Evolutionary conservation across 208 protist genomes (phyloP), one percentile per base, ranked within the genome.

Genomic region (Trichomonas gallinae): DNA sequence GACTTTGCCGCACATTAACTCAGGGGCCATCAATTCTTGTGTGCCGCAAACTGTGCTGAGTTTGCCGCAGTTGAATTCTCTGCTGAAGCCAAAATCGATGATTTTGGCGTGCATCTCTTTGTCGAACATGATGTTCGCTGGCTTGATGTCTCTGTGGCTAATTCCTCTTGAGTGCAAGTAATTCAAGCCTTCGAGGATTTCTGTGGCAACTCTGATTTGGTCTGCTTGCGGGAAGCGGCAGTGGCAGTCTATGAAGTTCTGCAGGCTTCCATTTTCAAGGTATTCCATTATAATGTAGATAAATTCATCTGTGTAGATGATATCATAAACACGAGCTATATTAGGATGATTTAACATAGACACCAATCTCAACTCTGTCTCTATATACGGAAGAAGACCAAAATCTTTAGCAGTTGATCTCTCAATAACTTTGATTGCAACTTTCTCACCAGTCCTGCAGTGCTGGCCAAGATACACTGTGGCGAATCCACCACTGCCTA

Each of bases 211-310:
- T 31, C 97, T 51, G 15, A 98, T 97, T 46, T 98, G 98, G 63
- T 99, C 99, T 2, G 98, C 97, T 21, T 97, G 58, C 8, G 44
- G 46, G 11, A 97, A 26, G 82, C 97, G 58, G 11, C 99, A 99
- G 96, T 99, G 98, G 49, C 98, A 98, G 0, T 99, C 99, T 97
- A 99, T 99, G 97, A 99, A 99, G 96, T 99, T 99, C 97, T 99
- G 99, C 58, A 99, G 98, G 97, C 99, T 99, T 0, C 99, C 99
- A 82, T 99, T 99, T 48, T 98, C 98, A 0, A 99, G 98, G 97
- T 99, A 99, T 97, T 99, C 99, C 99, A 99, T 99, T 88, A 99
- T 98, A 97, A 99, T 98, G 97, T 99, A 99, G 63, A 99, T 99
- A 97, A 99, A 99, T 2, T 98, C 99, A 31, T 98, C 97, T 13